phyloP scores from a whole-genome alignment of 225 moss, liverwort and hornwort genomes.

The Pseudoscleropodium purum region DNA sequence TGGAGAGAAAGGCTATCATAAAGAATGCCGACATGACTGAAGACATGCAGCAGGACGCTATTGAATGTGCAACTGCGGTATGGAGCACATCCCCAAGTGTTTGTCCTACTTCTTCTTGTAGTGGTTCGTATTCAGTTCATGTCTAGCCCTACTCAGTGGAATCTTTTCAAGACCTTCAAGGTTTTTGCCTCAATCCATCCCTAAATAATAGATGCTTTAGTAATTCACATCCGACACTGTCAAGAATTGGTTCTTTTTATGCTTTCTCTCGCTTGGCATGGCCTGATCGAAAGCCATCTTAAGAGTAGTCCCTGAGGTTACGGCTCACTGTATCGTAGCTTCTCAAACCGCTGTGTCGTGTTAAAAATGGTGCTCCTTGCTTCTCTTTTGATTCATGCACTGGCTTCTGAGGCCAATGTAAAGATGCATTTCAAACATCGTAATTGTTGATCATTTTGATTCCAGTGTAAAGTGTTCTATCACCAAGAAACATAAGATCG shows the following conservation, averaged over 20 bases:
- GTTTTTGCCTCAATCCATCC: background rate
- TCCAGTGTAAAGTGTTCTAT: background rate
- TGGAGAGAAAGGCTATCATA: conserved; percentile 96
- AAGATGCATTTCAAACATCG: background rate
- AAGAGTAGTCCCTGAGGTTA: background rate
- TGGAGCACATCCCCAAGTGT: conserved; percentile 13
- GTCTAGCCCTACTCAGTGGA: background rate
- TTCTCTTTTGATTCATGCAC: background rate
- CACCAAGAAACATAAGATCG: background rate
- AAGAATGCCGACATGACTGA: conserved; percentile 99
- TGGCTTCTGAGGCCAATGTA: background rate
- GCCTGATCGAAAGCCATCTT: background rate
- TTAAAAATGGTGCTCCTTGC: background rate
- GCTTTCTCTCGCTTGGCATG: background rate
- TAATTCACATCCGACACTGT: background rate
- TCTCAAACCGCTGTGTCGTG: background rate
- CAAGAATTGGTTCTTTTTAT: background rate
- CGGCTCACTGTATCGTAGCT: background rate
- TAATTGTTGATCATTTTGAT: background rate
- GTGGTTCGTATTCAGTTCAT: background rate
- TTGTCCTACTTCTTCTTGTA: background rate
- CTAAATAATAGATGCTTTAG: background rate
- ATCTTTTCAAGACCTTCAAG: background rate
- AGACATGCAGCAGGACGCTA: conserved; percentile 98
- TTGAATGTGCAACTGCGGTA: conserved; percentile 95